These are phyloP conservation scores for Starmerella vaccinii DNA, from an alignment of 805 yeast species.

Conservation along the genomic window DNA sequence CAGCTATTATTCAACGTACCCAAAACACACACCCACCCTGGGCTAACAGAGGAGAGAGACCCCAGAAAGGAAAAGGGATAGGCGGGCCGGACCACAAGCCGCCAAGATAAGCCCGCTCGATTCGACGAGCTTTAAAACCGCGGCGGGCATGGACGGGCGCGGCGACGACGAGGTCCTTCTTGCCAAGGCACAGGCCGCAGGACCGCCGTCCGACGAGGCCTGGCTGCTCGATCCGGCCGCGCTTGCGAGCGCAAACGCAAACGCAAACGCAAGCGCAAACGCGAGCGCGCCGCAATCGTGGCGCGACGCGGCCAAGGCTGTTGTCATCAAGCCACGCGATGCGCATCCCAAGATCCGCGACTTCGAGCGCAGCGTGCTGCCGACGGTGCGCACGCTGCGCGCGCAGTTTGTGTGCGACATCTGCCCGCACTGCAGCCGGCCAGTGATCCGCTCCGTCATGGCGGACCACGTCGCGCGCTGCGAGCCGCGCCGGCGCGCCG, in stretches of 20 bases:
- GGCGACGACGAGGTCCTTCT: slow-evolving; percentile 12
- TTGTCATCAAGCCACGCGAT: slow-evolving; percentile 10
- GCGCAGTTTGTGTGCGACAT: slow-evolving; percentile 25
- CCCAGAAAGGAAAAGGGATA: too few relatives aligned
- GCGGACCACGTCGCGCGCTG: slow-evolving; percentile 23
- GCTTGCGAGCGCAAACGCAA: too few relatives aligned
- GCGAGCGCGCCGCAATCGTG: slow-evolving; percentile 12
- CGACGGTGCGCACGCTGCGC: slow-evolving; percentile 24
- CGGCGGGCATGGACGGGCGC: slow-evolving; percentile 9
- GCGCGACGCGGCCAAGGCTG: slow-evolving; percentile 21
- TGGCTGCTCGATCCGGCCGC: not conserved
- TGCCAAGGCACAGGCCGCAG: slow-evolving; percentile 17
- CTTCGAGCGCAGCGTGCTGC: slow-evolving; percentile 25
- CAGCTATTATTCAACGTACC: too few relatives aligned
- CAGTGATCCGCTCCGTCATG: slow-evolving; percentile 23
- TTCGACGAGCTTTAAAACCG: not conserved
- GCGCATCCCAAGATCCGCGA: slow-evolving; percentile 18
- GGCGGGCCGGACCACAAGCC: not conserved
- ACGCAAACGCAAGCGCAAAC: too few relatives aligned
- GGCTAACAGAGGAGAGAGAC: too few relatives aligned
- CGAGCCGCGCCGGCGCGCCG: not conserved
- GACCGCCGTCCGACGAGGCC: slow-evolving; percentile 4
- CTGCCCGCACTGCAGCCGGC: slow-evolving; percentile 29
- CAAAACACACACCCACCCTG: too few relatives aligned
- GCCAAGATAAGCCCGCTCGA: not conserved